phyloP scores from a whole-genome alignment of 129 eudicot genomes.

The Escallonia rubra region DNA sequence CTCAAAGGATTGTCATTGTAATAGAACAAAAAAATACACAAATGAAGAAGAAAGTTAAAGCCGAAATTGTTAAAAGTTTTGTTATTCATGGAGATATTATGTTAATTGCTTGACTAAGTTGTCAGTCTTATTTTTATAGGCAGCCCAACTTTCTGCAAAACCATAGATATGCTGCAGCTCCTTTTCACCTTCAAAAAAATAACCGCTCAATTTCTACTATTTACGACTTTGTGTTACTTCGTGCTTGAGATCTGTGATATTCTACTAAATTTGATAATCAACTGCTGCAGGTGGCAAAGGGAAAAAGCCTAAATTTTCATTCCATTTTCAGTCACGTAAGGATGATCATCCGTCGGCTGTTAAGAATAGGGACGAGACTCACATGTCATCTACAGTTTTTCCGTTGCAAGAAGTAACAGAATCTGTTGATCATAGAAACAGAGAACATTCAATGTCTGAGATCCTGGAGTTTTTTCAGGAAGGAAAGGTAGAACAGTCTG shows the following conservation, averaged over 20 bases:
- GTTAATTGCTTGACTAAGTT: not conserved
- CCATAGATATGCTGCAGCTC: not conserved
- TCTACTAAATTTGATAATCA: not conserved
- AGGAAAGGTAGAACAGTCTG: conserved; percentile 29
- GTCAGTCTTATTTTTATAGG: not conserved
- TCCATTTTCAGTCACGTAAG: conserved; percentile 25
- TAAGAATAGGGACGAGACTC: conserved; percentile 13
- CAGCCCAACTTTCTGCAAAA: not conserved
- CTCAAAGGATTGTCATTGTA: not conserved
- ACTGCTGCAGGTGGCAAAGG: conserved; percentile 47
- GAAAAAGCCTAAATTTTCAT: conserved; percentile 46
- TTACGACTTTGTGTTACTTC: conserved; percentile 7
- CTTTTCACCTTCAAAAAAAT: not conserved
- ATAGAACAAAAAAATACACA: not conserved
- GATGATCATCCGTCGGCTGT: conserved; percentile 19
- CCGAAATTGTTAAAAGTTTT: too few relatives aligned
- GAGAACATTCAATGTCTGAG: conserved; percentile 17
- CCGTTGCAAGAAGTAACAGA: conserved; percentile 22
- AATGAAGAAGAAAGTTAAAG: too few relatives aligned
- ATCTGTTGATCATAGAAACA: conserved; percentile 7
- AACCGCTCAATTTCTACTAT: not conserved
- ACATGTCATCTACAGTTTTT: conserved; percentile 19
- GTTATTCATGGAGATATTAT: too few relatives aligned
- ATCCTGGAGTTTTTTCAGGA: conserved; percentile 29
- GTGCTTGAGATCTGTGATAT: conserved; percentile 10